These are phyloP conservation scores for Ulvella scutata DNA, from an alignment of 139 green algal genomes.

Conservation along the genomic window DNA sequence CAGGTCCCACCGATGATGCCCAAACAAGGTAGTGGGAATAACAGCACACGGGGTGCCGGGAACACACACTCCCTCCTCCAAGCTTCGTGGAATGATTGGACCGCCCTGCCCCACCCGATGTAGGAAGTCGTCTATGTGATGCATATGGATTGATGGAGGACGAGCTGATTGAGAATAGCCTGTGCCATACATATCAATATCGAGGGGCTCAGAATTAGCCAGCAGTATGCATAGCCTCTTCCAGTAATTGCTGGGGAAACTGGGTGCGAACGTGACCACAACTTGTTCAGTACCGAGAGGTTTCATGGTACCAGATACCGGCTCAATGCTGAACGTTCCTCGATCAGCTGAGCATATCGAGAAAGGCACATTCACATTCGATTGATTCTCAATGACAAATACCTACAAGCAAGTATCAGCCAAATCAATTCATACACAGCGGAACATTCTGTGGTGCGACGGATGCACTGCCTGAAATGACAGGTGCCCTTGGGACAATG, in stretches of 20 bases:
- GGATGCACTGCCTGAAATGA: too few species aligned
- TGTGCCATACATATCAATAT: background rate
- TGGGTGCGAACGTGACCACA: background rate
- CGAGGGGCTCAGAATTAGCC: background rate
- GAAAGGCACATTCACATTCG: background rate
- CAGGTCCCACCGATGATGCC: background rate
- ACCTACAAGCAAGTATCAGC: background rate
- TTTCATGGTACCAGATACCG: background rate
- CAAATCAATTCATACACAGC: too few species aligned
- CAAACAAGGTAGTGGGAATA: background rate
- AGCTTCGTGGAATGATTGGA: background rate
- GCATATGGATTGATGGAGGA: background rate
- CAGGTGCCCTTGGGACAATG: too few species aligned
- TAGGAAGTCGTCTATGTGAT: background rate
- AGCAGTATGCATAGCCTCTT: background rate
- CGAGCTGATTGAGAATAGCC: background rate
- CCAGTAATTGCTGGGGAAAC: background rate
- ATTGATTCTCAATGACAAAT: conserved; percentile 1
- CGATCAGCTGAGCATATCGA: background rate
- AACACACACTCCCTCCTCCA: background rate
- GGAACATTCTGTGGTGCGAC: too few species aligned
- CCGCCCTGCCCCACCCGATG: background rate
- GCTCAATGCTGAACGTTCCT: background rate
- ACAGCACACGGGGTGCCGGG: background rate
- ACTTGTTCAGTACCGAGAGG: background rate